A percentile compares a stretch with the other conserved stretches of the same genome.
Conservation (phyloP, 768 basidiomycete genomes). For the Mycena pura region DNA sequence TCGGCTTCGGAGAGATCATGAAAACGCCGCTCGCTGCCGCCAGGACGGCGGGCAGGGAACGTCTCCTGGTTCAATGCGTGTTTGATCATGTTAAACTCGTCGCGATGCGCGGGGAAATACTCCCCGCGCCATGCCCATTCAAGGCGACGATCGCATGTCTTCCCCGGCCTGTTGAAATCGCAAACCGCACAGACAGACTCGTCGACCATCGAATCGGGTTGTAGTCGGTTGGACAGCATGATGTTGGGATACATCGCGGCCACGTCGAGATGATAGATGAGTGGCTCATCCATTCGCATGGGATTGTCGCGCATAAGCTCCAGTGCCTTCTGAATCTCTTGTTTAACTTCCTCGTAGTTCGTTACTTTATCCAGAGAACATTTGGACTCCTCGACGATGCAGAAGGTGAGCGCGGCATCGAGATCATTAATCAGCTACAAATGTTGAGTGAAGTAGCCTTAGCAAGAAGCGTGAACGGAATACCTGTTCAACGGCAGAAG, state of each 20-base stretch:
- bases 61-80: conserved; percentile 94
- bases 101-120: conserved; percentile 95
- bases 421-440: conserved; percentile 89
- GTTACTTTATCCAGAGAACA: conserved; percentile 81
- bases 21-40: conserved; percentile 79
- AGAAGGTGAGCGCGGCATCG: conserved; percentile 90
- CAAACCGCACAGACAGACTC: conserved; percentile 97
- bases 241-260: conserved; percentile 99
- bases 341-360: conserved; percentile 94
- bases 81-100: conserved; percentile 99
- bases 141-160: conserved; percentile 90
- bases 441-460: conserved; percentile 5
- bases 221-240: conserved; percentile 99
- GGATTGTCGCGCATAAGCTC: conserved; percentile 93
- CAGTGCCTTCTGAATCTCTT: conserved; percentile 74
- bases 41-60: conserved; percentile 84
- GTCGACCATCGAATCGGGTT: conserved; percentile 97
- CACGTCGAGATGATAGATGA: conserved; percentile 98
- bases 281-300: conserved; percentile 84
- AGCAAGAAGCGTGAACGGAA: not conserved
- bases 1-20: conserved; percentile 82
- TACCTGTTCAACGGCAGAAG: conserved; percentile 84
- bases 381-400: conserved; percentile 85
- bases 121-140: conserved; percentile 99
- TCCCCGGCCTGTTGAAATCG: conserved; percentile 96